A percentile compares a stretch with the other conserved stretches of the same genome.
phyloP scores from a whole-genome alignment of 2,329 filamentous ascomycete genomes.

The Fusarium subglutinans region DNA sequence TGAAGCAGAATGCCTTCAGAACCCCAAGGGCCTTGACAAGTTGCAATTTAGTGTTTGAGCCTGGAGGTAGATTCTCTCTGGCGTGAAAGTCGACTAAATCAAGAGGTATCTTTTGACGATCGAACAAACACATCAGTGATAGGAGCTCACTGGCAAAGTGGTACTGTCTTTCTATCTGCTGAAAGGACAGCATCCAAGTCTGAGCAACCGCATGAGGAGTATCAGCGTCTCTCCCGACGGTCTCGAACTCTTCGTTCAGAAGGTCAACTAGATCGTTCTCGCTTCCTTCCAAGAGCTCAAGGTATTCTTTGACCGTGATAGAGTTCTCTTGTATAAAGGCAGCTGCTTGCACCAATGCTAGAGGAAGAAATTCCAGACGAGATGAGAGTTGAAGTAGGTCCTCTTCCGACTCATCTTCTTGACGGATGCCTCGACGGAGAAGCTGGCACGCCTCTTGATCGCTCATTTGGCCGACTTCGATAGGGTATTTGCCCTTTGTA shows the following conservation, averaged over 20 bases:
- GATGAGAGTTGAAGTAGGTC: constrained; percentile 33
- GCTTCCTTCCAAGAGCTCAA: constrained; percentile 38
- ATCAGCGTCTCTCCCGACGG: constrained; percentile 41
- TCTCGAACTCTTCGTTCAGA: constrained; percentile 46
- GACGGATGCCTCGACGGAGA: constrained; percentile 27
- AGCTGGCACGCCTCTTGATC: constrained; percentile 40
- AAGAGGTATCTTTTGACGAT: constrained; percentile 44
- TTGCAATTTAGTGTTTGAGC: background rate
- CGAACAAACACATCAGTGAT: constrained; percentile 46
- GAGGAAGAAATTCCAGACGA: constrained; percentile 44
- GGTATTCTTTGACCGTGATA: constrained; percentile 39
- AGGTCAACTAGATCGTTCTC: constrained; percentile 24
- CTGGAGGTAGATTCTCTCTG: background rate
- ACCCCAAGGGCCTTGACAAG: constrained; percentile 7
- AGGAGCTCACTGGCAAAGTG: constrained; percentile 44
- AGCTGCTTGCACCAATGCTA: constrained; percentile 49
- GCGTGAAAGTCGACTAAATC: constrained; percentile 27
- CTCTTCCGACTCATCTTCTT: background rate
- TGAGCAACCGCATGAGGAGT: constrained; percentile 40
- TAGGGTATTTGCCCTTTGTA: constrained; percentile 21
- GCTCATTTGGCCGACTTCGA: constrained; percentile 45
- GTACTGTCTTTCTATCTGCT: constrained; percentile 42
- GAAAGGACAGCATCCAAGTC: constrained; percentile 49
- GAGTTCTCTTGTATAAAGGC: constrained; percentile 48
- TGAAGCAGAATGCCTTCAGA: constrained; percentile 46